Percentiles rank a stretch among this genome's conserved stretches.
phyloP scores from a whole-genome alignment of 176 grass and related monocot species.

The barley (Hordeum vulgare) region DNA sequence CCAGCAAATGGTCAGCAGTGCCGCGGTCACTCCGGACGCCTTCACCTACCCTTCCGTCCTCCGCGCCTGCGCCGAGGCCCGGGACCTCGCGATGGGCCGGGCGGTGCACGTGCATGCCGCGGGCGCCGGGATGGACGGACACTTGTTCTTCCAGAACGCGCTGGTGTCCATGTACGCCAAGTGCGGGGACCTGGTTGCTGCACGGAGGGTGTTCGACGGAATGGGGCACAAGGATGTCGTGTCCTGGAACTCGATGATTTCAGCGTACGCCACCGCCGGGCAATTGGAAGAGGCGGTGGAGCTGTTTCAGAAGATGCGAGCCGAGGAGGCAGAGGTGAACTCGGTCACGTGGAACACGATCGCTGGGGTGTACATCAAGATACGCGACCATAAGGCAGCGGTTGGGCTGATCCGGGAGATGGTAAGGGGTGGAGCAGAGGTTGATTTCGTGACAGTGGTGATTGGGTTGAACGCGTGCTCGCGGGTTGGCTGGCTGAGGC shows the following conservation, averaged over 20 bases:
- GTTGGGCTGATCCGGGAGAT: conserved; percentile 41
- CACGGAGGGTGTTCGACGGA: conserved; percentile 56
- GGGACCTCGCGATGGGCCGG: conserved; percentile 24
- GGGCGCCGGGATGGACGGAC: conserved; percentile 7
- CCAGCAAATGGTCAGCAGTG: conserved; percentile 11
- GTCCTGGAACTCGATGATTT: conserved; percentile 41
- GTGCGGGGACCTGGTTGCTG: conserved; percentile 26
- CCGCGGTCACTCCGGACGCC: conserved; percentile 14
- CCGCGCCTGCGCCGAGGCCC: conserved; percentile 39
- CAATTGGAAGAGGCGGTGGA: neutral
- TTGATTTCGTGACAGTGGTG: conserved; percentile 51
- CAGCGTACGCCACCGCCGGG: neutral
- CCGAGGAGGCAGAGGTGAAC: conserved; percentile 12
- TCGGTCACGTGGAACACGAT: conserved; percentile 58
- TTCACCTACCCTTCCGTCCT: conserved; percentile 60
- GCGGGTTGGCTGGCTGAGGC: conserved; percentile 20
- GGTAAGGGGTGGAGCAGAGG: neutral
- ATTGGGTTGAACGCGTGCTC: conserved; percentile 58
- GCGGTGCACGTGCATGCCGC: conserved; percentile 22
- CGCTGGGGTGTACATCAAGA: conserved; percentile 28
- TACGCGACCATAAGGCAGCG: conserved; percentile 27
- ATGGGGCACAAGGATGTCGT: conserved; percentile 41
- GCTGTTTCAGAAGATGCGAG: conserved; percentile 32
- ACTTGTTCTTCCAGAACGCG: conserved; percentile 41
- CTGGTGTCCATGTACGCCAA: conserved; percentile 43